Base-by-base conservation (phyloP, 1,139 yeast species). In the Blastobotrys ciferrii region DNA sequence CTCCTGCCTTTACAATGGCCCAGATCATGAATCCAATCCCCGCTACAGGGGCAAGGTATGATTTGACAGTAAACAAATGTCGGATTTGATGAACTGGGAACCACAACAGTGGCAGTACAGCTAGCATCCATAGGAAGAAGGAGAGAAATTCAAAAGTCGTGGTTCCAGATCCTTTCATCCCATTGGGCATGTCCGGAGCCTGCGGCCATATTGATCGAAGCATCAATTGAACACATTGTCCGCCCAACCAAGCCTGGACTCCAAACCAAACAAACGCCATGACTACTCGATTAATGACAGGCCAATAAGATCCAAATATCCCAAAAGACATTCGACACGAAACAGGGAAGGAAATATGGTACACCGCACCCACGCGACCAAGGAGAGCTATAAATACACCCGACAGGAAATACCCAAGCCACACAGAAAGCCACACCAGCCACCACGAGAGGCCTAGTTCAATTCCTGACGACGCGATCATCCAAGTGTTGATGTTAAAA, bases 401-500 rank as follows among this genome's bases (percentile, higher is more conserved):
- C 9, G 70, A 59, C 17, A 68, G 46, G 31, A 64, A 52, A 50
- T 67, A 66, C 4, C 71, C 71, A 19, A 65, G 50, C 94, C 95
- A 86, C 20, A 87, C 89, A 0, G 92, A 78, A 28, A 87, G 64
- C 95, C 95, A 87, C n/a, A 86, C 82, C 65, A 82, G 89, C 94
- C 95, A 87, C 95, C 95, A 87, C 15, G 82, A 79, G 68, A 87
- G 71, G 6, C 92, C 92, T 35, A 78, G 76, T 47, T 72, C 73
- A 51, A 84, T 83, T 55, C 95, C 94, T 0, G 94, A 84, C 3
- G 92, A 82, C 4, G 95, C 95, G 60, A 88, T 87, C 70, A 86
- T 91, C 91, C 94, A 87, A 7, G 96, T 87, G 63, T 85, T 87
- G 59, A 88, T 81, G 65, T 87, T 87, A 70, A 88, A 85, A 20